Evolutionary conservation across 176 grass and related monocot species (phyloP), one percentile per base, ranked within the genome.

Genomic region (Luzula sylvatica): DNA sequence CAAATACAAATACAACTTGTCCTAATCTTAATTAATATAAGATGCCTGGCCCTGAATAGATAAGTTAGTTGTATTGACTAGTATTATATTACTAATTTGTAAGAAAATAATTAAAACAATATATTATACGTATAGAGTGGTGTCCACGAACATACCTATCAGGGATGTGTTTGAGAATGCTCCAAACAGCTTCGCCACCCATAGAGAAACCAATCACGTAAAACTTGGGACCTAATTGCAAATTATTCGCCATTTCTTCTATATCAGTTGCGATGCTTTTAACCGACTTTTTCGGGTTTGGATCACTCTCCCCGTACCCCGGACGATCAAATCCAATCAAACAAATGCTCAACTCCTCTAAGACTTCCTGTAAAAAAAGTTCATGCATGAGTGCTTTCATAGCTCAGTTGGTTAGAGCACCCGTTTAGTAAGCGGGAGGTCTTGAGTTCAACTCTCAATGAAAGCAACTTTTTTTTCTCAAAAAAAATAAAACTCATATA

Each of bases 351-450:
- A 81, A 52, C 67, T 88, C 83, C 38, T 70, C 46, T 1, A 75
- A 54, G 26, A 84, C 21, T 65, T 74, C 79, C 81, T 94, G 42
- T 25, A 45, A 38, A 13, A 61, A 64, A 11, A 22, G n/a, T n/a
- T n/a, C n/a, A n/a, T n/a, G n/a, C n/a, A n/a, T n/a, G n/a, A n/a
- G n/a, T n/a, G 79, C 80, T 85, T 60, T 95, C 45, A 67, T 95
- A 95, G 77, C 80, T 95, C 77, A 95, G 89, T 88, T 88, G 90
- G 80, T 82, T 95, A 86, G 84, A 88, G 90, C 80, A 69, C 70
- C 64, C 56, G 77, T 80, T 80, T 80, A 80, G 77, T 80, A 80
- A 80, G 70, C 70, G 70, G 77, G 70, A 80, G 77, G 70, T 80
- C 70, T 69, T 80, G 77, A 80, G 69, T 80, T 80, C 75, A 12